Evolutionary conservation across 805 yeast species (phyloP).

Genomic region (Candida oleophila): DNA sequence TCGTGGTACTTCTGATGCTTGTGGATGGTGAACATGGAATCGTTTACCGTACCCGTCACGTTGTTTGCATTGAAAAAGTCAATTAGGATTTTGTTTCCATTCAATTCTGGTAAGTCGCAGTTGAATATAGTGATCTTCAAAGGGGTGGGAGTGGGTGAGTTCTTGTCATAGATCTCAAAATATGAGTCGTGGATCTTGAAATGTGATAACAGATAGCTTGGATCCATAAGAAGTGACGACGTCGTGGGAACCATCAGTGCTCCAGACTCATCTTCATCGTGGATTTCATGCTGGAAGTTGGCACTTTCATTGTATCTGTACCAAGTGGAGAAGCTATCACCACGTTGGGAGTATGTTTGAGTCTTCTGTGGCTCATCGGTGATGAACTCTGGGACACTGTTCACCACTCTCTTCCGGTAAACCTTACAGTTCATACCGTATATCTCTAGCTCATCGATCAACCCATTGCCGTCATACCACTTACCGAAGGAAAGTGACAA

Average conservation of each 20-base stretch:
- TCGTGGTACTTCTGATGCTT: slow-evolving; percentile 61
- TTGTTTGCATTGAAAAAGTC: slow-evolving; percentile 71
- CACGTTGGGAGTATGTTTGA: not conserved
- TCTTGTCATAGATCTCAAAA: slow-evolving; percentile 34
- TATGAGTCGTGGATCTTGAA: slow-evolving; percentile 54
- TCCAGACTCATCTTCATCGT: not conserved
- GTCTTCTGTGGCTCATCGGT: slow-evolving; percentile 3
- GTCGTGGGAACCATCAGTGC: not conserved
- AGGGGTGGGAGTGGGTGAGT: slow-evolving; percentile 19
- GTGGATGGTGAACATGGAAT: slow-evolving; percentile 73
- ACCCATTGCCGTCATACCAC: slow-evolving; percentile 56
- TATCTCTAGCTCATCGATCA: slow-evolving; percentile 48
- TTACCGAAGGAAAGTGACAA: slow-evolving; percentile 49
- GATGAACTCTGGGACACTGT: slow-evolving; percentile 1
- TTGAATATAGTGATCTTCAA: slow-evolving; percentile 59
- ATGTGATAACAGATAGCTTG: slow-evolving; percentile 31
- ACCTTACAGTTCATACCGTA: slow-evolving; percentile 46
- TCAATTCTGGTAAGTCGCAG: slow-evolving; percentile 60
- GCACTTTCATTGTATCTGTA: slow-evolving; percentile 26
- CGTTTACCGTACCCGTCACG: slow-evolving; percentile 72
- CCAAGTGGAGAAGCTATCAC: slow-evolving; percentile 7
- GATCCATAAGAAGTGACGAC: slow-evolving; percentile 20
- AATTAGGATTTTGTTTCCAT: slow-evolving; percentile 56
- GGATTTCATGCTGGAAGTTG: slow-evolving; percentile 29
- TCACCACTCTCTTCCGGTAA: slow-evolving; percentile 6